A percentile compares a stretch with the other conserved stretches of the same genome.
Conservation (phyloP, 305 asterid genomes). For the Fraxinus paxiana region DNA sequence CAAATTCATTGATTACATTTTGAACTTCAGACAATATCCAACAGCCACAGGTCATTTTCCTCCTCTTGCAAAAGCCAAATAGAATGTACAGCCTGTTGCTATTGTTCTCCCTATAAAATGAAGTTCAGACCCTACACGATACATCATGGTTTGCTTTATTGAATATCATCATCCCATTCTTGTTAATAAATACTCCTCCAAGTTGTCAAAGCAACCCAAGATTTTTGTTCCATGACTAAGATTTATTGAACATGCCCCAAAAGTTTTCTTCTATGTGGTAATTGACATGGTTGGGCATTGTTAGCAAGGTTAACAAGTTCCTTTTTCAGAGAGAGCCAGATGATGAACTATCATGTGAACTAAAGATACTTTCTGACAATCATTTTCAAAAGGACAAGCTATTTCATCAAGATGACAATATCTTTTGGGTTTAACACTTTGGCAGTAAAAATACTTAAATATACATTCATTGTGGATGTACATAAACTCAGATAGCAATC, state of each 20-base stretch:
- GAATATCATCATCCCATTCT: constrained; percentile 10
- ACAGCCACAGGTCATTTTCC: constrained; percentile 5
- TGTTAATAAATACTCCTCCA: neutral
- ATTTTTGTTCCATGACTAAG: neutral
- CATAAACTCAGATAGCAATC: neutral
- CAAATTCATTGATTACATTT: constrained; percentile 4
- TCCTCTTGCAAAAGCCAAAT: neutral
- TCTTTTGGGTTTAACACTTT: neutral
- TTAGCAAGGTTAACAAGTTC: neutral
- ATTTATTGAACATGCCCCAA: constrained; percentile 3
- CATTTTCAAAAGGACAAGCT: neutral
- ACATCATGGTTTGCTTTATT: constrained; percentile 11
- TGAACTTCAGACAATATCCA: neutral
- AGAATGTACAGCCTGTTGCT: neutral
- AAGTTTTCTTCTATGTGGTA: neutral
- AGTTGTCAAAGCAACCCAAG: constrained; percentile 8
- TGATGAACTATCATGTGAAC: neutral
- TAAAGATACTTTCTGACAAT: neutral
- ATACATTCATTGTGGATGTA: constrained; percentile 3
- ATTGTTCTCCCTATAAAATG: neutral
- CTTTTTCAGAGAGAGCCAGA: neutral
- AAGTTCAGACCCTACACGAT: neutral
- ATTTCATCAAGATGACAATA: neutral
- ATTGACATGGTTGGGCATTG: neutral
- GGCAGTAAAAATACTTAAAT: constrained; percentile 6